A percentile compares a stretch with the other conserved stretches of the same genome.
These are phyloP conservation scores for Sphagnum contortum DNA, from an alignment of 225 moss, liverwort and hornwort species.

Conservation along the genomic window DNA sequence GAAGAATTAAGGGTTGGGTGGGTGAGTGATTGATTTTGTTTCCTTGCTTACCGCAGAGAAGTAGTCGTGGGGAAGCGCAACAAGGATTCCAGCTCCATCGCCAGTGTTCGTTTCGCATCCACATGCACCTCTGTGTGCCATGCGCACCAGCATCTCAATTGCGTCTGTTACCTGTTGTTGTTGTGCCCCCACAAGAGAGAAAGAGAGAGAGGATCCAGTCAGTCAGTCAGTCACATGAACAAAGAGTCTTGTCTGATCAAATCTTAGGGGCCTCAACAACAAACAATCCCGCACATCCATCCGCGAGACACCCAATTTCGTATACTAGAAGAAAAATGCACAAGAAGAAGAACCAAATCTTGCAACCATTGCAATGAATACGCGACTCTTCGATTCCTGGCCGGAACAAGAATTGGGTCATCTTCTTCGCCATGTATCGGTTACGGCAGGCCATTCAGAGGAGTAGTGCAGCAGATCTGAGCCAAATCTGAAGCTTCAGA, in stretches of 20 bases:
- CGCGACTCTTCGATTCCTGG: no score
- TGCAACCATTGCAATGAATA: neutral
- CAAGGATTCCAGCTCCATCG: constrained; percentile 68
- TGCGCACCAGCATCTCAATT: constrained; percentile 71
- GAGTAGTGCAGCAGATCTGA: neutral
- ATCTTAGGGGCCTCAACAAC: neutral
- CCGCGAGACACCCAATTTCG: neutral
- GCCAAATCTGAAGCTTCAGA: neutral
- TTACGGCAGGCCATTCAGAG: no score
- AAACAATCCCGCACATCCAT: neutral
- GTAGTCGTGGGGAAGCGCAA: constrained; percentile 58
- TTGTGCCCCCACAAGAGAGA: neutral
- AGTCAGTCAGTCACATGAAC: neutral
- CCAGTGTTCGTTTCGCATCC: constrained; percentile 78
- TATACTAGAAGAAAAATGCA: neutral
- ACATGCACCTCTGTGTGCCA: constrained; percentile 77
- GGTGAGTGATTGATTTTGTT: no score
- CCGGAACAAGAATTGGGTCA: no score
- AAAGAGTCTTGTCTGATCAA: neutral
- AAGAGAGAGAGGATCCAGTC: no score
- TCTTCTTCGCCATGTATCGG: no score
- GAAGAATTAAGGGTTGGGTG: no score
- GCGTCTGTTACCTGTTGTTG: constrained; percentile 58
- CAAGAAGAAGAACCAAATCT: neutral
- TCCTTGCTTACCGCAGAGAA: constrained; percentile 33